Evolutionary conservation across 495 filamentous ascomycete genomes (phyloP).

Genomic region (Penicillium dipodomyicola): DNA sequence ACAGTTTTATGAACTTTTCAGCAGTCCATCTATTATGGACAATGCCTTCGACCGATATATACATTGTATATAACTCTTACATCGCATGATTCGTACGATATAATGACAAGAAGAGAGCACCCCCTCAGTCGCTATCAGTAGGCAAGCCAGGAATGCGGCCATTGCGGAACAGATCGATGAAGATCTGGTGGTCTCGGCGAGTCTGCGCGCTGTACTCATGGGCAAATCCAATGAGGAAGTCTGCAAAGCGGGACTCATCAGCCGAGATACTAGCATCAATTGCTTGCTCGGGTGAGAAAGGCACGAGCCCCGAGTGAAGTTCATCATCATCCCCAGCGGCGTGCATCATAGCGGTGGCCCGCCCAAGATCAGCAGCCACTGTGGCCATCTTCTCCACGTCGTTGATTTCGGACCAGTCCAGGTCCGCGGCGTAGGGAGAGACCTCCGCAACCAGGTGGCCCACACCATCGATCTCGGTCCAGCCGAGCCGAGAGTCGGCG

Average conservation of each 20-base stretch:
- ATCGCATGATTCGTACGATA: too few relatives aligned
- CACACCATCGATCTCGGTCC: conserved; percentile 21
- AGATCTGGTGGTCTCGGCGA: conserved; percentile 17
- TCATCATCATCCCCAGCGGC: conserved; percentile 14
- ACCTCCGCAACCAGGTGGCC: conserved; percentile 21
- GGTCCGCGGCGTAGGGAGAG: conserved; percentile 16
- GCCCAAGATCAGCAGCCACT: conserved; percentile 15
- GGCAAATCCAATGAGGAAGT: conserved; percentile 13
- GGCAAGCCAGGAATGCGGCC: too few relatives aligned
- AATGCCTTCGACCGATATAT: too few relatives aligned
- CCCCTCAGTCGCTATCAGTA: too few relatives aligned
- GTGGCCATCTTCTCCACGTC: conserved; percentile 11
- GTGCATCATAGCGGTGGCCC: conserved; percentile 21
- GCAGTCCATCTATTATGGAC: too few relatives aligned
- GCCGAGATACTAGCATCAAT: not conserved
- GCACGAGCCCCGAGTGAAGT: conserved; percentile 7
- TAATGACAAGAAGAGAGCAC: too few relatives aligned
- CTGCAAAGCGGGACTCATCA: conserved; percentile 5
- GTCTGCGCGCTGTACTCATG: conserved; percentile 16
- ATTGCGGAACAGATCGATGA: conserved; percentile 14
- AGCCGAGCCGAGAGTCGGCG: conserved; percentile 19
- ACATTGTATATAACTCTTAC: too few relatives aligned
- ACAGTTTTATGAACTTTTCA: too few relatives aligned
- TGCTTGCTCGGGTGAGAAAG: not conserved
- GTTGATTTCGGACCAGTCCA: conserved; percentile 22